Evolutionary conservation across 331 rosid species (phyloP), one percentile per base, ranked within the genome.

Genomic region (Telfairia occidentalis): DNA sequence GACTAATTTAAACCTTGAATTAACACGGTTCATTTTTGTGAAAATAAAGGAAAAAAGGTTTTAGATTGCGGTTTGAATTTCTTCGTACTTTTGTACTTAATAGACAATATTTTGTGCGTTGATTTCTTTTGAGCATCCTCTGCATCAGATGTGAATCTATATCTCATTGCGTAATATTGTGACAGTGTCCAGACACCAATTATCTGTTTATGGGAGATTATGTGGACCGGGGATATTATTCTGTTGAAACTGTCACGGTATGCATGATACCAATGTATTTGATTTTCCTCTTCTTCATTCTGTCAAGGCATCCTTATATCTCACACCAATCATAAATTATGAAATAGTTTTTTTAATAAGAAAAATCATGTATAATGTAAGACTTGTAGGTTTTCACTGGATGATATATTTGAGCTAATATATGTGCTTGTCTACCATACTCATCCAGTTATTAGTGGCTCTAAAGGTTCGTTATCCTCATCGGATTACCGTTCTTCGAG

Each of bases 171-270:
- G 24, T 81, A 28, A 63, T 75, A 80, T 84, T 81, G 72, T 80
- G 83, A 48, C 97, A 95, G 99, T 95, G 99, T 84, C 99, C 97
- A 37, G 99, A 95, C 76, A 92, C 99, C 24, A 95, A 95, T 85
- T 95, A 95, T 85, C 84, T 92, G 82, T 95, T 95, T 81, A 95
- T 95, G 99, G 99, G 99, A 74, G 99, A 95, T 86, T 95, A 95
- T 82, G 99, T 95, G 85, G 99, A 95, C 83, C 97, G 99, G 24
- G 99, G 99, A 37, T 95, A 95, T 85, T 95, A 95, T 85, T 95
- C 99, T 82, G 99, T 95, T 72, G 99, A 95, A 87, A 95, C 99
- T 43, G 99, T 90, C 45, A 90, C 99, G 77, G 99, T 94, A 90
- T 66, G 98, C 81, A 5, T 42, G n/a, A 58, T 66, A 23, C 35